Conservation (phyloP, 176 grass and related monocot species). For the Saccharum spontaneum region DNA sequence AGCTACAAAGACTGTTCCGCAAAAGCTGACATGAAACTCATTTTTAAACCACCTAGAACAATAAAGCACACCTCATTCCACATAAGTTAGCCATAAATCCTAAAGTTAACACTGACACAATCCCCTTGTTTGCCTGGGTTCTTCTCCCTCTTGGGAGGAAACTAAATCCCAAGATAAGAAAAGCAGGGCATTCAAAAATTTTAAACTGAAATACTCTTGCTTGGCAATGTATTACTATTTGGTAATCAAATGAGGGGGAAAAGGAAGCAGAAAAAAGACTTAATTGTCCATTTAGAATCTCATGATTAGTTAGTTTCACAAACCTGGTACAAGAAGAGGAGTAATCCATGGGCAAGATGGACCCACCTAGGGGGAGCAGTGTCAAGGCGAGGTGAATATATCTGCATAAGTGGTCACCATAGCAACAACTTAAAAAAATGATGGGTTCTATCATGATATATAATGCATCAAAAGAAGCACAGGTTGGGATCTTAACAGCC, state of each 20-base stretch:
- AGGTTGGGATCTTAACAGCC: not conserved
- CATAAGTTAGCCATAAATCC: not conserved
- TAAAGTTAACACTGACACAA: not conserved
- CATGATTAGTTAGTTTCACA: constrained; percentile 40
- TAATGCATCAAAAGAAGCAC: not conserved
- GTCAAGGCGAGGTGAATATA: constrained; percentile 87
- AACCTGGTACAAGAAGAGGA: constrained; percentile 99
- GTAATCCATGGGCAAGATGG: constrained; percentile 92
- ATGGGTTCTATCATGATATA: not conserved
- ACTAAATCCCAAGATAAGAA: not conserved
- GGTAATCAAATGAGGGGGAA: not conserved
- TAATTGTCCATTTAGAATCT: constrained; percentile 9
- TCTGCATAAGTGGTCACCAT: constrained; percentile 45
- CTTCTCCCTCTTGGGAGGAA: not conserved
- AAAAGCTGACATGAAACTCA: not conserved
- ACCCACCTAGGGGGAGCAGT: constrained; percentile 97
- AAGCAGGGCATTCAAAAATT: not conserved
- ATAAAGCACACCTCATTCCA: not conserved
- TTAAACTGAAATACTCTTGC: not conserved
- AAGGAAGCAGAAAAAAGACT: not conserved
- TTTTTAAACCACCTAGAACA: not conserved
- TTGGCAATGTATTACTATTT: not conserved
- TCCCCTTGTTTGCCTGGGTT: not conserved
- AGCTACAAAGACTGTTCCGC: not conserved
- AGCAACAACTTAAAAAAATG: constrained; percentile 18